Evolutionary conservation across 2,329 filamentous ascomycete genomes (phyloP).

Genomic region (Diaporthe sp.): DNA sequence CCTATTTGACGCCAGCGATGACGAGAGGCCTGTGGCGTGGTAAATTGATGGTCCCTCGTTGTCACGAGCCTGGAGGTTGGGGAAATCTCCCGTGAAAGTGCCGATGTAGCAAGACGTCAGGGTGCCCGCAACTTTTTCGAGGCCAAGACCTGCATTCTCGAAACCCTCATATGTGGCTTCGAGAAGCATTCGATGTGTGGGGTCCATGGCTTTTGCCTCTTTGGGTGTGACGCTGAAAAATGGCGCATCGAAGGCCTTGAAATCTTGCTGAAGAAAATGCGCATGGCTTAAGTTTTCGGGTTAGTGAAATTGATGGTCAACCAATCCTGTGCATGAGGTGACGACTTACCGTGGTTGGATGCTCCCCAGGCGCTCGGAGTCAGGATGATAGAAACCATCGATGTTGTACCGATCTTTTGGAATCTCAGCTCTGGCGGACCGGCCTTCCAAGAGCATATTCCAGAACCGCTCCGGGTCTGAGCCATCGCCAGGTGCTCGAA

Average conservation of each 20-base stretch:
- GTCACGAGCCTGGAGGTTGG: conserved; percentile 44
- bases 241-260: conserved; percentile 43
- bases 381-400: conserved; percentile 65
- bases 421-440: conserved; percentile 46
- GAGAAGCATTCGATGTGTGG: conserved; percentile 74
- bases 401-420: conserved; percentile 74
- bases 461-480: conserved; percentile 27
- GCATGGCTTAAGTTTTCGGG: too few species aligned
- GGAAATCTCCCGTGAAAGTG: conserved; percentile 51
- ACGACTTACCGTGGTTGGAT: conserved; percentile 4
- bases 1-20: conserved; percentile 49
- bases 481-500: conserved; percentile 35
- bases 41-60: conserved; percentile 41
- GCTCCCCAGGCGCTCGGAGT: conserved; percentile 23
- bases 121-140: conserved; percentile 46
- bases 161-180: conserved; percentile 75
- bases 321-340: background rate
- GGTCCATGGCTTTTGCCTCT: conserved; percentile 75
- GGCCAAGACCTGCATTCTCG: conserved; percentile 60
- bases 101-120: conserved; percentile 53
- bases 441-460: conserved; percentile 24
- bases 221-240: conserved; percentile 79
- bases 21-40: conserved; percentile 46
- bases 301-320: background rate
- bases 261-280: conserved; percentile 51